Base-by-base conservation (phyloP, 169 alveolate species). In the Cryptosporidium bovis region DNA sequence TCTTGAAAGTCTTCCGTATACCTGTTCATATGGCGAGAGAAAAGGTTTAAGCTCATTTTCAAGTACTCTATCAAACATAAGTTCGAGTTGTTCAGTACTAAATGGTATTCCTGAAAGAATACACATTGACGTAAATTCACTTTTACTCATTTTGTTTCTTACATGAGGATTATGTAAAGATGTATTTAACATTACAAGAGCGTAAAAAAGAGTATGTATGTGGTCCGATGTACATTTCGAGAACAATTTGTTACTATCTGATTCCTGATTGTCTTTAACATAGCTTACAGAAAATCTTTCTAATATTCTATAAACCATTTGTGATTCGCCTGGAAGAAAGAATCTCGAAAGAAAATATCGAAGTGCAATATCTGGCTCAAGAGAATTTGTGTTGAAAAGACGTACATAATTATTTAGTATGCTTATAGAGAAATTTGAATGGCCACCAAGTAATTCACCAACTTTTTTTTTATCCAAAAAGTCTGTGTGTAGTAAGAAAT, bases 311-410 rank as follows among this genome's bases (percentile, higher is more conserved):
- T 90, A 89, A n/a, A 90, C 84, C 64, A 65, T 55, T 36, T 90
- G 91, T 6, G 92, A 82, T 20, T 90, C 92, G 1, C 91, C 91
- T 2, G 92, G 92, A 46, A 83, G 82, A 64, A 69, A 68, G 48
- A 69, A 90, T 18, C 83, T 15, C 20, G 90, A 66, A 13, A 90
- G 31, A 64, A 83, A 65, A 33, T 53, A 50, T 48, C 91, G 64
- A 2, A 90, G 33, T 18, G 92, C 92, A 2, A 58, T 64, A 90
- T 90, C 92, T 15, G 87, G 87, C 16, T 77, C 87, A 24, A 77
- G 40, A 24, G 87, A 77, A 62, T 20, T 77, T 4, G 87, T 77
- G 50, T 77, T 77, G 27, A 77, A 77, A 18, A 77, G 36, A 34
- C 64, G 71, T 7, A 77, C 87, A 50, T 77, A 77, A 50, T 77